These are phyloP conservation scores for Aspergillus ochraceoroseus DNA, from an alignment of 2,329 filamentous ascomycete genomes.

Conservation along the genomic window DNA sequence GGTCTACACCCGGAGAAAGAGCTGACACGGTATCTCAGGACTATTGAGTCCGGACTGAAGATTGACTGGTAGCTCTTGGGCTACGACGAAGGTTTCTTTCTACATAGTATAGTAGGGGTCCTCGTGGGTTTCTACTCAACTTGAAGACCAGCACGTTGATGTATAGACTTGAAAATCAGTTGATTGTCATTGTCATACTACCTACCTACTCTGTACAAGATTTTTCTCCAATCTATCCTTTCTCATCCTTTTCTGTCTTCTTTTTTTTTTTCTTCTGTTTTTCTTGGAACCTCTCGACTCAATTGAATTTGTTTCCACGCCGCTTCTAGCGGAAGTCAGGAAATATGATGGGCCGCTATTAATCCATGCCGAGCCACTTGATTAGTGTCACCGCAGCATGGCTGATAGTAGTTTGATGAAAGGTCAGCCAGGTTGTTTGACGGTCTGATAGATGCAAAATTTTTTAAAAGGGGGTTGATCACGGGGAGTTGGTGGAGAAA, in stretches of 20 bases:
- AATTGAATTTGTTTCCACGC: constrained; percentile 3
- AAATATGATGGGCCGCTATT: constrained; percentile 2
- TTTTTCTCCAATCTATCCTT: too few relatives aligned
- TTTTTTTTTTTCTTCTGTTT: constrained; percentile 6
- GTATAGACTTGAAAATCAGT: too few relatives aligned
- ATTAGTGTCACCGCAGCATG: too few relatives aligned
- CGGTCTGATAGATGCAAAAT: background rate
- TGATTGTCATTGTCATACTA: too few relatives aligned
- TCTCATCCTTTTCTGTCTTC: constrained; percentile 4
- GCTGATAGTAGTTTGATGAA: background rate
- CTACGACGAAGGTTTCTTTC: too few relatives aligned
- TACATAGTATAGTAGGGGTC: too few relatives aligned
- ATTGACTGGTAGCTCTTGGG: too few relatives aligned
- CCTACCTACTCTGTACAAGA: too few relatives aligned
- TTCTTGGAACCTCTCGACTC: background rate
- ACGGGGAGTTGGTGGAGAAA: background rate
- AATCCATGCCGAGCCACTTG: background rate
- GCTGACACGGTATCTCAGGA: background rate
- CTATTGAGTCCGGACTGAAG: too few relatives aligned
- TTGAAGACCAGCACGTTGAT: too few relatives aligned
- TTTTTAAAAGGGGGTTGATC: constrained; percentile 8
- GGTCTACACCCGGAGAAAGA: constrained; percentile 9
- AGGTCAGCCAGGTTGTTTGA: constrained; percentile 3
- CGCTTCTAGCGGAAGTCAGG: constrained; percentile 9
- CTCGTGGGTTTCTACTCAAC: too few relatives aligned